Conservation (phyloP, 768 basidiomycete genomes). For the Suillus decipiens region DNA sequence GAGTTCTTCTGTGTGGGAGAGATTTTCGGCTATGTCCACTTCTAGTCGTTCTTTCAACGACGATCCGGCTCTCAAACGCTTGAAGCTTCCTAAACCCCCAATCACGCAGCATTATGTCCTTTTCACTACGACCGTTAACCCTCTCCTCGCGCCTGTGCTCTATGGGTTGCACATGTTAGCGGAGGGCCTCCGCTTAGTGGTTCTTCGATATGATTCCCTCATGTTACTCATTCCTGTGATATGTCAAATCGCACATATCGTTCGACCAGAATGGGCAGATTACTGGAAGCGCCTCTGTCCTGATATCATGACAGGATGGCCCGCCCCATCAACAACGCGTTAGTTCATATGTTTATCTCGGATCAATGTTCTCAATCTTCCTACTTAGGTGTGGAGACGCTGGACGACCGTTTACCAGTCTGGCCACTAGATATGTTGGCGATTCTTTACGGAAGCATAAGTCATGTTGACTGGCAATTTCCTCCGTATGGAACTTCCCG, state of each 20-base stretch:
- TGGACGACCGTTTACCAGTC: slow-evolving; percentile 73
- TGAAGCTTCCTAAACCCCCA: slow-evolving; percentile 39
- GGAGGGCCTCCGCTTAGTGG: slow-evolving; percentile 64
- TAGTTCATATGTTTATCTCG: neutral
- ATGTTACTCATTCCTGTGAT: slow-evolving; percentile 60
- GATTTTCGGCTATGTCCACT: slow-evolving; percentile 41
- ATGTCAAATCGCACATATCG: slow-evolving; percentile 58
- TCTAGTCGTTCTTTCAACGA: slow-evolving; percentile 54
- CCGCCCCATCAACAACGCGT: slow-evolving; percentile 42
- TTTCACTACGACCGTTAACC: slow-evolving; percentile 38
- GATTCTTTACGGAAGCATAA: slow-evolving; percentile 56
- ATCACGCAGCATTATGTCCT: slow-evolving; percentile 30
- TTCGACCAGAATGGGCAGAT: slow-evolving; percentile 87
- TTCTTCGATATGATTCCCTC: slow-evolving; percentile 57
- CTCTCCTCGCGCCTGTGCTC: slow-evolving; percentile 57
- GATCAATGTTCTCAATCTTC: neutral
- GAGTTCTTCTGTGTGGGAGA: slow-evolving; percentile 45
- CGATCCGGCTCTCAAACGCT: slow-evolving; percentile 54
- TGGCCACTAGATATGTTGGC: slow-evolving; percentile 80
- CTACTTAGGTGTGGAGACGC: slow-evolving; percentile 40
- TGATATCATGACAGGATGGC: slow-evolving; percentile 60
- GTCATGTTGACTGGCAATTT: slow-evolving; percentile 69
- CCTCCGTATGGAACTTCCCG: slow-evolving; percentile 47
- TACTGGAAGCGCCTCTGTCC: slow-evolving; percentile 89
- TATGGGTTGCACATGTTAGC: slow-evolving; percentile 80